These are phyloP conservation scores for Citrullus colocynthis DNA, from an alignment of 306 rosid species.

Conservation along the genomic window DNA sequence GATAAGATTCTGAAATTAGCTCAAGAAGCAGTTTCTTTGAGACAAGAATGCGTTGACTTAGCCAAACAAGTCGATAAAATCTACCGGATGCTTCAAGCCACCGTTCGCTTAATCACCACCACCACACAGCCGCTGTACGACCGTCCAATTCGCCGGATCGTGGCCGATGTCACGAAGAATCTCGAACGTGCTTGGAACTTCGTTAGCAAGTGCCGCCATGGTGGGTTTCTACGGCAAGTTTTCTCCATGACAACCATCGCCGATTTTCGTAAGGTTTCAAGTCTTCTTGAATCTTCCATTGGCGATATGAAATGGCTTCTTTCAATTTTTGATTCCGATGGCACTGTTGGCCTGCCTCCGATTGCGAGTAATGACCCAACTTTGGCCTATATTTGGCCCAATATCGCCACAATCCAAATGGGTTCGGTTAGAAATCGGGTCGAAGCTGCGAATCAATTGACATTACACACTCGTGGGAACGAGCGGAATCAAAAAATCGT, in stretches of 20 bases:
- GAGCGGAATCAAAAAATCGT: conserved; percentile 60
- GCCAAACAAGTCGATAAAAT: conserved; percentile 46
- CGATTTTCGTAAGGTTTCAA: conserved; percentile 46
- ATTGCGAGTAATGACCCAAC: conserved; percentile 75
- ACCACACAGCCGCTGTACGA: conserved; percentile 50
- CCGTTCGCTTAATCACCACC: conserved; percentile 28
- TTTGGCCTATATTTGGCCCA: conserved; percentile 76
- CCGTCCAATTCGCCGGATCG: conserved; percentile 57
- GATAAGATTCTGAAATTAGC: conserved; percentile 59
- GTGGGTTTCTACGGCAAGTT: conserved; percentile 60
- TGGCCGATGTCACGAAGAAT: conserved; percentile 40
- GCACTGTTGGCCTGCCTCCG: conserved; percentile 48
- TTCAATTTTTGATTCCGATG: conserved; percentile 49
- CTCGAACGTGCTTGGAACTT: conserved; percentile 48
- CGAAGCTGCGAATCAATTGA: conserved; percentile 49
- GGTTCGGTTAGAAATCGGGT: conserved; percentile 55
- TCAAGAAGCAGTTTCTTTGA: conserved; percentile 52
- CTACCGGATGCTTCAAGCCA: conserved; percentile 49
- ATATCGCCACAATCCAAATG: conserved; percentile 49
- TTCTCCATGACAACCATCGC: conserved; percentile 54
- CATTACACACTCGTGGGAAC: conserved; percentile 34
- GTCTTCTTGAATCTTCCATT: conserved; percentile 51
- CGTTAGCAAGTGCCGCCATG: conserved; percentile 47
- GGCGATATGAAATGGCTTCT: conserved; percentile 74
- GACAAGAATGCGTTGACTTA: conserved; percentile 41